phyloP scores from a whole-genome alignment of 768 basidiomycete genomes.

The Boletellus ananas region DNA sequence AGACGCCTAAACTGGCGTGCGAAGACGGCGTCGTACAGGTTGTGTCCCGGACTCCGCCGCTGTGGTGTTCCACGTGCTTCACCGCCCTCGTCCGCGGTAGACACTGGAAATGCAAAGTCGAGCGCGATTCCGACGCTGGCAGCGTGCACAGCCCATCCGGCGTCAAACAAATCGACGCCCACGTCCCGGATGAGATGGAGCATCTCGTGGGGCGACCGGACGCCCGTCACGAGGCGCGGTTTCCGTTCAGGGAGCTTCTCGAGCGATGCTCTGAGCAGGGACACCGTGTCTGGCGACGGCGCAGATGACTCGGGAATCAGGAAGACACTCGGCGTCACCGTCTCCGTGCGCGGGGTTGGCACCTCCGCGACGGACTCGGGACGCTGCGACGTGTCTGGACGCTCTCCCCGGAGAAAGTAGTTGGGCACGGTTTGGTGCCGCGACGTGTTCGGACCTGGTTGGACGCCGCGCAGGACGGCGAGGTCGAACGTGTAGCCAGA shows the following conservation, averaged over 20 bases:
- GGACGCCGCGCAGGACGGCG: constrained; percentile 39
- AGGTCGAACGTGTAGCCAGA: constrained; percentile 72
- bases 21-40: constrained; percentile 60
- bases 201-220: constrained; percentile 69
- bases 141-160: constrained; percentile 63
- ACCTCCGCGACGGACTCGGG: constrained; percentile 6
- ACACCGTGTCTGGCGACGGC: constrained; percentile 19
- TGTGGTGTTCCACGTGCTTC: background rate
- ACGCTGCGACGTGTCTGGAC: constrained; percentile 12
- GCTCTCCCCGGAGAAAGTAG: constrained; percentile 13
- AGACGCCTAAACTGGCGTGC: constrained; percentile 58
- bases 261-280: constrained; percentile 61
- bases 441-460: constrained; percentile 11
- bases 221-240: constrained; percentile 57
- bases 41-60: constrained; percentile 53
- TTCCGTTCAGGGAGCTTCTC: constrained; percentile 49
- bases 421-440: constrained; percentile 13
- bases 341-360: constrained; percentile 5
- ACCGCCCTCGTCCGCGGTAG: background rate
- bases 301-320: background rate
- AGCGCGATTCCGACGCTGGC: constrained; percentile 71
- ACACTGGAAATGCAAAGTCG: constrained; percentile 70
- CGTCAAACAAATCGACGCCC: constrained; percentile 77
- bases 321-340: background rate
- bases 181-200: constrained; percentile 58